Conservation (phyloP, 2,329 filamentous ascomycete species). For the Trichoderma koningiopsis region DNA sequence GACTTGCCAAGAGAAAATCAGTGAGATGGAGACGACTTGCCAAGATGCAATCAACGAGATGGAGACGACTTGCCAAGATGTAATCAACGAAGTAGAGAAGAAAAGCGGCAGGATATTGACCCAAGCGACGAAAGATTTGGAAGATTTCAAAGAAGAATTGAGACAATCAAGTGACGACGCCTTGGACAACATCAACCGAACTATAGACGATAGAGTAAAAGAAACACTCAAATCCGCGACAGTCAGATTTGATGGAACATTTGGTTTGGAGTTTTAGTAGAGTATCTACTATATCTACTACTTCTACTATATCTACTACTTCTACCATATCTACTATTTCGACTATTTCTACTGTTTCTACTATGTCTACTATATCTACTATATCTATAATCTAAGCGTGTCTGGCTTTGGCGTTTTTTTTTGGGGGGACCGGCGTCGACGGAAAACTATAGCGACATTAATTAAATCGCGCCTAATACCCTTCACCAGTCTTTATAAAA, state of each 20-base stretch:
- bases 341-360: too few species aligned
- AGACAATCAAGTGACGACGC: not conserved
- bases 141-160: not conserved
- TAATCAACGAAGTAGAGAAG: not conserved
- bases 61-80: too few species aligned
- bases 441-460: not conserved
- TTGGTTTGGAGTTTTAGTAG: not conserved
- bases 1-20: not conserved
- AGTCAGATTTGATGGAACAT: not conserved
- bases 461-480: not conserved
- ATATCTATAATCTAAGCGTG: too few species aligned
- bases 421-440: too few species aligned
- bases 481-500: not conserved
- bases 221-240: not conserved
- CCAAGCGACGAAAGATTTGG: not conserved
- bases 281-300: not conserved
- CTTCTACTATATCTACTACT: too few species aligned
- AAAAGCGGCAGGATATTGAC: not conserved
- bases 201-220: not conserved
- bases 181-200: not conserved
- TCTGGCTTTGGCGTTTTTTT: not conserved
- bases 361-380: too few species aligned
- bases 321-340: too few species aligned
- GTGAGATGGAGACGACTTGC: too few species aligned
- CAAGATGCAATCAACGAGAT: too few species aligned